These are phyloP conservation scores for Podaxis sp. DNA, from an alignment of 768 basidiomycete genomes.

Conservation along the genomic window DNA sequence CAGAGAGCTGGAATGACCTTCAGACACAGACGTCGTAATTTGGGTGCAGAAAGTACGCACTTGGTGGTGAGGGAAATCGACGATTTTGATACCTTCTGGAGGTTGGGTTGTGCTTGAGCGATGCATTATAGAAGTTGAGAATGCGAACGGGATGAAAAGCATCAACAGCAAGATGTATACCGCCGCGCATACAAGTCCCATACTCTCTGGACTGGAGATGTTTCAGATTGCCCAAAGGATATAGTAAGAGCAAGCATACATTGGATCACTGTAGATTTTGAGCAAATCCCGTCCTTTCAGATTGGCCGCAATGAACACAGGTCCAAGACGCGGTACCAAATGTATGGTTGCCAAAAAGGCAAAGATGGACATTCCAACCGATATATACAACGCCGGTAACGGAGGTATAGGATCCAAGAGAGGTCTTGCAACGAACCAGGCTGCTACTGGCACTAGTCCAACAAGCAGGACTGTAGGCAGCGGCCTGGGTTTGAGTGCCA, in stretches of 20 bases:
- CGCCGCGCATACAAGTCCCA: constrained; percentile 87
- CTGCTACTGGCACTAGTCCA: constrained; percentile 63
- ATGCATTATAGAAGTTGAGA: constrained; percentile 66
- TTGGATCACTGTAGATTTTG: constrained; percentile 73
- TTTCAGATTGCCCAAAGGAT: not conserved
- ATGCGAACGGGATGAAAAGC: constrained; percentile 94
- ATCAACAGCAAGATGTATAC: constrained; percentile 87
- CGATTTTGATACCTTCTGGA: constrained; percentile 62
- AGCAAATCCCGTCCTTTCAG: constrained; percentile 86
- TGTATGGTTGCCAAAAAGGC: constrained; percentile 77
- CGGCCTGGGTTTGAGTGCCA: constrained; percentile 40
- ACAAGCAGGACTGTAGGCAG: constrained; percentile 52
- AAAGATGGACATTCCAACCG: constrained; percentile 80
- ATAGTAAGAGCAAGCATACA: constrained; percentile 43
- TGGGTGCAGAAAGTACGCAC: constrained; percentile 36
- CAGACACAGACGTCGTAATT: not conserved
- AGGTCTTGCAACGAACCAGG: constrained; percentile 74
- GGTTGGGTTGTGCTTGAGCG: constrained; percentile 41
- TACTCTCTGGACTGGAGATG: constrained; percentile 80
- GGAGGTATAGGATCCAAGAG: constrained; percentile 68
- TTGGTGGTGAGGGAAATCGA: constrained; percentile 78
- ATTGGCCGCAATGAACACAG: constrained; percentile 76
- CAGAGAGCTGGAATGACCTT: constrained; percentile 59
- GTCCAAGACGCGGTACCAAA: constrained; percentile 81
- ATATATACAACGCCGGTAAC: constrained; percentile 73